Percentiles rank a stretch among this genome's conserved stretches.
Conservation (phyloP, 768 basidiomycete genomes). For the Collybiopsis confluens region DNA sequence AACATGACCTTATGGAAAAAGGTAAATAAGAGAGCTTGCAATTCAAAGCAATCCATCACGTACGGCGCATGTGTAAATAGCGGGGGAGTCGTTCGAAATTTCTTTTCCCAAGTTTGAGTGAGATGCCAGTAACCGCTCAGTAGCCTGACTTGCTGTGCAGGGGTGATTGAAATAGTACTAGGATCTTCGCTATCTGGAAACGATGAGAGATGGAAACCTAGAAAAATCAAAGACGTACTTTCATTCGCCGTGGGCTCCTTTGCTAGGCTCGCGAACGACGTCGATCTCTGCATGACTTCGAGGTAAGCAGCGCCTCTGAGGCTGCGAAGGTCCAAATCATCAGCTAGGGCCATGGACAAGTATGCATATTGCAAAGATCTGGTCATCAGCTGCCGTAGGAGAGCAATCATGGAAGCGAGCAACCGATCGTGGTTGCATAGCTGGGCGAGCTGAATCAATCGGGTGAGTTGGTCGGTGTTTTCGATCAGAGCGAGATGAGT, state of each 20-base stretch:
- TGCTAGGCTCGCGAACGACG: not conserved
- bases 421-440: conserved; percentile 60
- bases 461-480: conserved; percentile 47
- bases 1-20: no score
- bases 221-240: no score
- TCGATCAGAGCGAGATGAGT: conserved; percentile 18
- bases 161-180: conserved; percentile 46
- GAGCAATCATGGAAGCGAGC: conserved; percentile 52
- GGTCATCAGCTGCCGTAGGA: conserved; percentile 60
- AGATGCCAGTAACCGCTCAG: conserved; percentile 70
- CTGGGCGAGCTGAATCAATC: conserved; percentile 63
- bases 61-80: conserved; percentile 60
- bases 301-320: conserved; percentile 66
- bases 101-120: conserved; percentile 63
- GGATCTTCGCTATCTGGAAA: conserved; percentile 18
- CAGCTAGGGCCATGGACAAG: conserved; percentile 68
- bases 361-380: conserved; percentile 64
- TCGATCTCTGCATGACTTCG: conserved; percentile 71
- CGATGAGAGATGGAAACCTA: not conserved
- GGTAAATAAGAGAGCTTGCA: no score
- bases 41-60: no score
- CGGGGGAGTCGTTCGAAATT: conserved; percentile 50
- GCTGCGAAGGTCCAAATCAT: conserved; percentile 58
- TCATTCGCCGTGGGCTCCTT: not conserved
- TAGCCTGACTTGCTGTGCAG: conserved; percentile 58